Evolutionary conservation across 805 yeast genomes (phyloP).

Genomic region (Teunomyces gatunensis): DNA sequence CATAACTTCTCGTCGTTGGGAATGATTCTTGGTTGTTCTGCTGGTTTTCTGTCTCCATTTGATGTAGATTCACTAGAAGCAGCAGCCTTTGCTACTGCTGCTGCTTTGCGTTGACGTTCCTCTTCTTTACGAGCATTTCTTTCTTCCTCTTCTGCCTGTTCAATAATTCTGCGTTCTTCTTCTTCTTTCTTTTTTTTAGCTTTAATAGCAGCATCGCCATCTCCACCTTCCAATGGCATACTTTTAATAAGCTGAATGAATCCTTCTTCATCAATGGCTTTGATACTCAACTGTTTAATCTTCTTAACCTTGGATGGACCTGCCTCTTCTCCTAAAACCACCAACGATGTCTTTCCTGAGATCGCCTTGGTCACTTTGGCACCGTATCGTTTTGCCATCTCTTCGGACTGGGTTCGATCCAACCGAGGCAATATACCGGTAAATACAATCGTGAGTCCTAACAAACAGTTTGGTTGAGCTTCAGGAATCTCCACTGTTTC

Average conservation of each 20-base stretch:
- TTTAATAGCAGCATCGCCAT: constrained; percentile 71
- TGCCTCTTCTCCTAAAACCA: constrained; percentile 92
- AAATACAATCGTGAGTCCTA: constrained; percentile 88
- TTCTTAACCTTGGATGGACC: constrained; percentile 92
- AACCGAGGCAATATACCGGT: constrained; percentile 85
- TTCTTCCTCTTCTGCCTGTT: constrained; percentile 40
- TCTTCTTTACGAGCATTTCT: constrained; percentile 18
- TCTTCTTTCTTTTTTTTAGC: constrained; percentile 67
- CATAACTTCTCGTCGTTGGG: constrained; percentile 68
- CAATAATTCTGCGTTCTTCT: constrained; percentile 58
- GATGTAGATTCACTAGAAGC: constrained; percentile 4
- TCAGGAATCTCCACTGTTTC: constrained; percentile 59
- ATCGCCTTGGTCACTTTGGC: constrained; percentile 87
- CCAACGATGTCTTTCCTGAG: constrained; percentile 80
- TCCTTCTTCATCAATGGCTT: constrained; percentile 86
- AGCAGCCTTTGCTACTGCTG: neutral
- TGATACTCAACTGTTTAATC: constrained; percentile 68
- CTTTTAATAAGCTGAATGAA: constrained; percentile 66
- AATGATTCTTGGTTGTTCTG: constrained; percentile 28
- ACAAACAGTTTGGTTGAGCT: constrained; percentile 81
- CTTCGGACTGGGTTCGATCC: constrained; percentile 73
- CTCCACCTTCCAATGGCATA: constrained; percentile 93
- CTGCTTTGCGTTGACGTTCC: constrained; percentile 18
- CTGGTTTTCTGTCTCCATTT: constrained; percentile 4
- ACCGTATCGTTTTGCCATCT: constrained; percentile 80